Percentiles rank a stretch among this genome's conserved stretches.
These are phyloP conservation scores for Malbranchea cinnamomea DNA, from an alignment of 2,329 filamentous ascomycete genomes.

Conservation along the genomic window DNA sequence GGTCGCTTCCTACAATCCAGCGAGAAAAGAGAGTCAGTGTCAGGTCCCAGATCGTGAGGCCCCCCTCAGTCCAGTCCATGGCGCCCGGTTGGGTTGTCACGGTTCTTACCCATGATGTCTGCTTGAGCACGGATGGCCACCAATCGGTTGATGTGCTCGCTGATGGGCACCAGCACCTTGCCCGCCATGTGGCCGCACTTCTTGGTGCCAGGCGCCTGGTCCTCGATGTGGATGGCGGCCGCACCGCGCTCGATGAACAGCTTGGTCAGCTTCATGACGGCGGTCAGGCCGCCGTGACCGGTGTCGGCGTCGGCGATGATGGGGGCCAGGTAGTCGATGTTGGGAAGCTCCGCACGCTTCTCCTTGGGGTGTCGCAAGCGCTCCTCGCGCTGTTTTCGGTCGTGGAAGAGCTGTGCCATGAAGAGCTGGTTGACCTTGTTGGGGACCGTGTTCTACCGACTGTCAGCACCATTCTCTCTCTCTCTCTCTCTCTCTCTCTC, in stretches of 20 bases:
- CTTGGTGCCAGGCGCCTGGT: constrained; percentile 95
- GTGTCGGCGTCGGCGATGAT: constrained; percentile 97
- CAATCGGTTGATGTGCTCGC: constrained; percentile 94
- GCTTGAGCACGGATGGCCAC: constrained; percentile 95
- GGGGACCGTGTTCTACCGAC: constrained; percentile 74
- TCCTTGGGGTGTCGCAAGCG: constrained; percentile 61
- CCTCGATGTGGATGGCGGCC: constrained; percentile 96
- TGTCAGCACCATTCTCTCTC: not conserved
- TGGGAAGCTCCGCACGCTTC: constrained; percentile 57
- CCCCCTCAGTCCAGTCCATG: not conserved
- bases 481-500: not conserved
- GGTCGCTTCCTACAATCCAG: constrained; percentile 52
- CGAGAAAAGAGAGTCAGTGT: not conserved
- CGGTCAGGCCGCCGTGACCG: constrained; percentile 92
- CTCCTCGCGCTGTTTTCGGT: constrained; percentile 96
- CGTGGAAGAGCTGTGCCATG: constrained; percentile 98
- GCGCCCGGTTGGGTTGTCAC: not conserved
- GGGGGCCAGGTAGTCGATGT: constrained; percentile 85
- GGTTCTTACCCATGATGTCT: constrained; percentile 74
- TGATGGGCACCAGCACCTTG: constrained; percentile 91
- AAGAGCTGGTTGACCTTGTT: constrained; percentile 97
- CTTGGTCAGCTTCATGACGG: constrained; percentile 98
- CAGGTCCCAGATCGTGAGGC: not conserved
- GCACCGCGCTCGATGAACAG: constrained; percentile 93
- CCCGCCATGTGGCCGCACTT: constrained; percentile 99